Evolutionary conservation across 148 eudicot genomes (phyloP), one percentile per base, ranked within the genome.

Genomic region (Selenicereus undatus): DNA sequence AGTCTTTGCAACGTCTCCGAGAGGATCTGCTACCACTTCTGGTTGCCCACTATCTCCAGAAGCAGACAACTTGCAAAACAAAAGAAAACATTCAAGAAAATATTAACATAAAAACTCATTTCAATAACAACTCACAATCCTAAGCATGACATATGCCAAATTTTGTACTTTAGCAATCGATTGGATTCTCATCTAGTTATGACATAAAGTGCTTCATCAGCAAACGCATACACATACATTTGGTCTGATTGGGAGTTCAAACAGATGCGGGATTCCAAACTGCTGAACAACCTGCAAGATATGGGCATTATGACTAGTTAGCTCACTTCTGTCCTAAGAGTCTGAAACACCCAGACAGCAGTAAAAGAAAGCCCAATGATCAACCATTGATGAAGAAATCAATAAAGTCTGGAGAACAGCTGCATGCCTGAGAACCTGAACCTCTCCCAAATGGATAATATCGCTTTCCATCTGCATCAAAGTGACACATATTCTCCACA

Each of bases 401-500:
- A 81, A 83, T 58, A 70, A 77, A 82, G 77, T 77, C 56, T 64
- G 42, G 80, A 70, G 64, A 79, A 78, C 62, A 81, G 87, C 66
- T 77, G 81, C 91, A 87, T 89, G 89, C 99, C 98, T 96, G 97
- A 83, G 98, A 89, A 51, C 99, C 99, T 58, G 99, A 96, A 82
- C 99, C 99, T 89, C 92, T 90, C 72, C 99, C 99, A 85, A 96
- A 96, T 26, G 99, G 99, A 83, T 96, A 94, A 79, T 90, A 92
- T 51, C 99, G 95, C 89, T 94, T 94, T 80, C 99, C 99, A 87
- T 96, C 99, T 20, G 98, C 99, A 85, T 96, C 99, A 84, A 96
- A 96, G 86, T 94, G 98, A 87, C 94, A 94, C 99, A 96, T 96
- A 78, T 96, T 96, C 87, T 96, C 99, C 69, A 96, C 98, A 73